phyloP scores from a whole-genome alignment of 495 filamentous ascomycete genomes.

The Aspergillus indologenus region DNA sequence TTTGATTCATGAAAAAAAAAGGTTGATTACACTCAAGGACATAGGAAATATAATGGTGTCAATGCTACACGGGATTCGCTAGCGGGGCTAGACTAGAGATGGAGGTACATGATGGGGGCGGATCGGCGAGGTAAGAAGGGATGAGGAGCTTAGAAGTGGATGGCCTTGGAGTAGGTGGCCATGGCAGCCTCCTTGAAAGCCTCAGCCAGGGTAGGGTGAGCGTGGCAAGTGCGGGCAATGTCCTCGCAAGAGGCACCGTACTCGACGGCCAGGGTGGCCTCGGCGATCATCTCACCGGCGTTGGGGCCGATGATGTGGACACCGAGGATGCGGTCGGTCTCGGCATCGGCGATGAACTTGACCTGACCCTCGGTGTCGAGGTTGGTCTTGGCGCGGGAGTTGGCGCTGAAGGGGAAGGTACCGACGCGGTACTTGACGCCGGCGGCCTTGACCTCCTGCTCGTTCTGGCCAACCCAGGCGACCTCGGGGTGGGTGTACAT shows the following conservation, averaged over 20 bases:
- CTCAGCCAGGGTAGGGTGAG: constrained; percentile 93
- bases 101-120: constrained; percentile 34
- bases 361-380: constrained; percentile 94
- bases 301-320: constrained; percentile 95
- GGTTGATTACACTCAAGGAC: constrained; percentile 22
- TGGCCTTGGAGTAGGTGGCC: constrained; percentile 93
- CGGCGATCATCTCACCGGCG: constrained; percentile 98
- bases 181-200: constrained; percentile 99
- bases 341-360: constrained; percentile 94
- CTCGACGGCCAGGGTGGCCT: constrained; percentile 92
- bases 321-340: constrained; percentile 93
- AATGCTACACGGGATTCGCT: constrained; percentile 47
- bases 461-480: constrained; percentile 97
- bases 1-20: constrained; percentile 26
- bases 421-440: constrained; percentile 88
- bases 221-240: constrained; percentile 92
- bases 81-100: constrained; percentile 41
- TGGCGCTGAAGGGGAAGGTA: constrained; percentile 94
- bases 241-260: constrained; percentile 96
- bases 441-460: constrained; percentile 88
- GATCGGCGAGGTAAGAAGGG: too few relatives aligned
- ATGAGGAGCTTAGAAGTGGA: constrained; percentile 79
- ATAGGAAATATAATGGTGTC: constrained; percentile 40
- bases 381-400: constrained; percentile 98
- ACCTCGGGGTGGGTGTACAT: constrained; percentile 99